Percentiles rank a stretch among this genome's conserved stretches.
These are phyloP conservation scores for Skeletonema costatum DNA, from an alignment of 108 stramenopile species.

Conservation along the genomic window DNA sequence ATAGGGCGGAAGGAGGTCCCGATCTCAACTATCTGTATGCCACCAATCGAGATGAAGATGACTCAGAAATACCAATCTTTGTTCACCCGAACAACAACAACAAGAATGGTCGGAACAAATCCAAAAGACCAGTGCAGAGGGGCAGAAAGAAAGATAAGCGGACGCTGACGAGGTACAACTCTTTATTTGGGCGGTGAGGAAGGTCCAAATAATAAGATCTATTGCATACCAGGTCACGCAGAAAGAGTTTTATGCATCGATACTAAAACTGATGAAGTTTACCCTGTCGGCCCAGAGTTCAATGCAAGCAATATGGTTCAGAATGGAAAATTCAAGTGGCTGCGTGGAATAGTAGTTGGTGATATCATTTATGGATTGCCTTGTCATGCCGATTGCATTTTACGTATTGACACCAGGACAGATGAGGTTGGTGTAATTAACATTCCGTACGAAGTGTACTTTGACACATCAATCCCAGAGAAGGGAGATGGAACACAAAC, in stretches of 20 bases:
- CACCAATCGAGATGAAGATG: constrained; percentile 21
- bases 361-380: constrained; percentile 85
- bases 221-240: constrained; percentile 86
- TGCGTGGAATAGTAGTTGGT: constrained; percentile 73
- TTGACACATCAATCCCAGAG: constrained; percentile 7
- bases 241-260: constrained; percentile 69
- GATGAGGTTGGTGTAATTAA: constrained; percentile 59
- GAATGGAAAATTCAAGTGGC: constrained; percentile 83
- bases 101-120: not conserved
- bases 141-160: constrained; percentile 27
- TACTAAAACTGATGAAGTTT: constrained; percentile 53
- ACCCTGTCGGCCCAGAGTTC: constrained; percentile 71
- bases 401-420: constrained; percentile 71
- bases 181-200: constrained; percentile 80
- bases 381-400: constrained; percentile 76
- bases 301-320: constrained; percentile 31
- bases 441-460: constrained; percentile 74
- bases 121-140: constrained; percentile 12
- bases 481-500: constrained; percentile 18
- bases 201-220: constrained; percentile 72
- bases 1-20: constrained; percentile 35
- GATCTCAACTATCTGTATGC: constrained; percentile 50
- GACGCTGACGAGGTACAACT: constrained; percentile 38
- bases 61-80: not conserved
- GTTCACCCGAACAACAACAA: not conserved